Conservation (phyloP, 257 asterid genomes). For the Plectranthus barbatus region DNA sequence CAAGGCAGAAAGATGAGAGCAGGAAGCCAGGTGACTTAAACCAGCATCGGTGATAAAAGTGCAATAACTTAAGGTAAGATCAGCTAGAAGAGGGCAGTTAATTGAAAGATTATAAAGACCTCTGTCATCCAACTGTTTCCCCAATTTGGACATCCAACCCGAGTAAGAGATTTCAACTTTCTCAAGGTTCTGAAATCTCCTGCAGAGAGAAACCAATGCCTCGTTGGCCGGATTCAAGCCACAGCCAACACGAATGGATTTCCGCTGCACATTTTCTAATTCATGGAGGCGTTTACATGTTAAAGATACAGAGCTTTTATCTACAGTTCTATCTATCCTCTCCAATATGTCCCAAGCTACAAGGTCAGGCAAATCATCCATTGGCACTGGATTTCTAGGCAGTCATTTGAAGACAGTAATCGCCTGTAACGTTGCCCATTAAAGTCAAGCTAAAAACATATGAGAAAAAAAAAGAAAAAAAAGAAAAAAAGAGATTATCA, state of each 20-base stretch:
- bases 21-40: slow-evolving; percentile 48
- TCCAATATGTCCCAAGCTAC: slow-evolving; percentile 60
- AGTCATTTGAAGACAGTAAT: not conserved
- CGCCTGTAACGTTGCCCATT: slow-evolving; percentile 7
- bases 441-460: not conserved
- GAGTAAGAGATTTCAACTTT: slow-evolving; percentile 64
- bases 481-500: not conserved
- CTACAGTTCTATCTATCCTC: slow-evolving; percentile 33
- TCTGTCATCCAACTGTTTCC: slow-evolving; percentile 65
- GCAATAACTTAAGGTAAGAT: slow-evolving; percentile 68
- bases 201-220: slow-evolving; percentile 50
- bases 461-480: not conserved
- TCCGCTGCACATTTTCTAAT: slow-evolving; percentile 55
- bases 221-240: slow-evolving; percentile 63
- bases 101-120: slow-evolving; percentile 52
- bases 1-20: slow-evolving; percentile 56
- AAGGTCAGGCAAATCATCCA: slow-evolving; percentile 78
- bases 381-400: slow-evolving; percentile 15
- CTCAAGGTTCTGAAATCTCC: slow-evolving; percentile 51
- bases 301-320: slow-evolving; percentile 59
- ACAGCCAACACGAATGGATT: slow-evolving; percentile 62
- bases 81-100: slow-evolving; percentile 45
- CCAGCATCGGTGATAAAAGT: slow-evolving; percentile 74
- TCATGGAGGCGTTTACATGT: slow-evolving; percentile 57
- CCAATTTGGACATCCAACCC: slow-evolving; percentile 88